Percentiles rank a stretch among this genome's conserved stretches.
Evolutionary conservation across 345 rosid species (phyloP).

Genomic region (Hypericum perforatum): DNA sequence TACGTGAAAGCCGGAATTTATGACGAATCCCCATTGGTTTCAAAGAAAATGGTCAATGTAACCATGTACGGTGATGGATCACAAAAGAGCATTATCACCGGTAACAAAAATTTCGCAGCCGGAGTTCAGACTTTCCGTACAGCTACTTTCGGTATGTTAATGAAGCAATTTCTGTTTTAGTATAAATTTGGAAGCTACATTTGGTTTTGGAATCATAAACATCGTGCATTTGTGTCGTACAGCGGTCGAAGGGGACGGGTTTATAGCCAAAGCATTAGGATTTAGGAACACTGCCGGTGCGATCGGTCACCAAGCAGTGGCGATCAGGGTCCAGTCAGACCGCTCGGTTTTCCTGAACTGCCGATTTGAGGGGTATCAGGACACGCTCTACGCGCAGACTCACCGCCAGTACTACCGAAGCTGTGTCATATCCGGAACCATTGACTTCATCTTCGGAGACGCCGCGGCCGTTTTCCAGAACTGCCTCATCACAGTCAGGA

Average conservation of each 20-base stretch:
- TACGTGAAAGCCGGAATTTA: conserved; percentile 60
- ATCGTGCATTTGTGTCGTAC: not conserved
- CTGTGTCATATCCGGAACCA: conserved; percentile 44
- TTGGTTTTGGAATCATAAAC: not conserved
- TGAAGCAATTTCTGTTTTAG: not conserved
- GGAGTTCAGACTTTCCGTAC: conserved; percentile 49
- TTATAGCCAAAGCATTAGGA: conserved; percentile 65
- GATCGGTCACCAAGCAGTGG: conserved; percentile 62
- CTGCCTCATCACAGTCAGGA: conserved; percentile 47
- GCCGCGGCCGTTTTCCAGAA: conserved; percentile 72
- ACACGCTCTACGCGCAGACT: conserved; percentile 60
- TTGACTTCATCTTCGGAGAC: conserved; percentile 87
- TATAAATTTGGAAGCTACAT: not conserved
- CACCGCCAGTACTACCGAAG: conserved; percentile 76
- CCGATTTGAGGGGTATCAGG: conserved; percentile 69
- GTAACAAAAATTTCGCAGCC: conserved; percentile 43
- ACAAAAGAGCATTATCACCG: conserved; percentile 62
- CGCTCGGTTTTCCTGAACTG: conserved; percentile 57
- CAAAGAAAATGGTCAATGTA: conserved; percentile 41
- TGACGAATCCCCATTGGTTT: conserved; percentile 45
- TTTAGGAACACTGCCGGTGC: conserved; percentile 86
- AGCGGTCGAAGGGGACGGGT: conserved; percentile 62
- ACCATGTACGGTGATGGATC: conserved; percentile 80
- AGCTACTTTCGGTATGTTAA: conserved; percentile 51
- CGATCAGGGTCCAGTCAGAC: conserved; percentile 61